These are phyloP conservation scores for Pholiota adiposa DNA, from an alignment of 1,284 basidiomycete species.

Conservation along the genomic window DNA sequence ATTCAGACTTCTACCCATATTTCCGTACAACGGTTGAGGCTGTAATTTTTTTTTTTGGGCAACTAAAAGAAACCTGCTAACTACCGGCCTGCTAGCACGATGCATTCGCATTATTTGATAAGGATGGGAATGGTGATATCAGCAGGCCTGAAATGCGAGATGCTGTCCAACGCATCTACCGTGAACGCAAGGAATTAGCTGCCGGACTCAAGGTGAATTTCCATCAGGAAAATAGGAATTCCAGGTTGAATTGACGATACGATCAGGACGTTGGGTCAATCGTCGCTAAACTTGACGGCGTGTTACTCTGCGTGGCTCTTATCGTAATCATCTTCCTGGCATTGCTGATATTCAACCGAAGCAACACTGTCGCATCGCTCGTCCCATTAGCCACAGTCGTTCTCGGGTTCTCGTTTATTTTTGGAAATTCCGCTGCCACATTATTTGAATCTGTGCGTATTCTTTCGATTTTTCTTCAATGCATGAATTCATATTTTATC, in stretches of 20 bases:
- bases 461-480: neutral
- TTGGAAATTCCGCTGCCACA: constrained; percentile 82
- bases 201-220: constrained; percentile 66
- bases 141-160: constrained; percentile 83
- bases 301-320: constrained; percentile 65
- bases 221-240: neutral
- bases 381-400: constrained; percentile 84
- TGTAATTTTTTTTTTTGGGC: too few relatives aligned
- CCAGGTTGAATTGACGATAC: neutral
- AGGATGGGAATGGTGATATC: constrained; percentile 85
- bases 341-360: constrained; percentile 78
- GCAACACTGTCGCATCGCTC: constrained; percentile 74
- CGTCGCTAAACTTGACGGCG: constrained; percentile 79
- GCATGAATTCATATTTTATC: neutral
- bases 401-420: constrained; percentile 81
- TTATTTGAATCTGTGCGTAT: constrained; percentile 75
- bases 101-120: constrained; percentile 81
- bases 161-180: constrained; percentile 82
- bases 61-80: too few relatives aligned
- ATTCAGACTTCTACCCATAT: constrained; percentile 74
- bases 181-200: constrained; percentile 75
- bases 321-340: constrained; percentile 73
- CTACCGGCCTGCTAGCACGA: constrained; percentile 61
- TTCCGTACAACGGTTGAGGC: constrained; percentile 77
- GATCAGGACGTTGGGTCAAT: constrained; percentile 67